Evolutionary conservation across 2,329 filamentous ascomycete genomes (phyloP), one percentile per base, ranked within the genome.

Genomic region (Aureobasidium namibiae): DNA sequence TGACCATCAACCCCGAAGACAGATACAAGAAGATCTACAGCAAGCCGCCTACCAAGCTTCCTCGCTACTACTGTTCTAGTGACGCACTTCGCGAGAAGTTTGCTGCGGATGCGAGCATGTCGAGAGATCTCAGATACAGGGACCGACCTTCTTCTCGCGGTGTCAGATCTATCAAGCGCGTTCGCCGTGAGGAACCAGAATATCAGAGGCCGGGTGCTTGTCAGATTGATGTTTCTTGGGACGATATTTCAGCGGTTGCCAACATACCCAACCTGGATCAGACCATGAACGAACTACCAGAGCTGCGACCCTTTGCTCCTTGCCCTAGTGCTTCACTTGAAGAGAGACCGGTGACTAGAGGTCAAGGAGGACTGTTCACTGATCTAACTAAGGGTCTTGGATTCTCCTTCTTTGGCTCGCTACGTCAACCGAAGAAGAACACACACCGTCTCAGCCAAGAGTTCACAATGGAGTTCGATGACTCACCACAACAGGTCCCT

Each of bases 11-110:
- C 23, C 61, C 61, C 11, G 62, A 52, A 33, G 61, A 61, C 46
- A 57, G 61, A 48, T 62, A 60, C 48, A 62, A 62, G 52, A 60
- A 58, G 59, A 53, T 63, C 18, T 50, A 60, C 26, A 45, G 53
- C 42, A 50, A 52, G 16, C 62, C 60, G 23, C 58, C 57, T 14
- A 50, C 50, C 18, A 62, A 61, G 34, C 45, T 63, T 2, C 58
- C 48, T 34, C 60, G 61, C 33, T 54, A 58, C 34, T 62, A 61
- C 46, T 60, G 59, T 33, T 62, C 61, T 42, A 61, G 54, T 33
- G 62, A 62, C 33, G 61, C 54, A 31, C 31, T 62, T 41, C 36
- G 36, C 13, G 57, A 59, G 29, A 45, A 39, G 18, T 59, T 59
- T 36, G 31, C 46, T n/a, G 44, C 46, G 21, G 44, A 49, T 33